Percentiles rank a stretch among this genome's conserved stretches.
These are phyloP conservation scores for Cyberlindnera sargentensis DNA, from an alignment of 805 yeast species.

Conservation along the genomic window DNA sequence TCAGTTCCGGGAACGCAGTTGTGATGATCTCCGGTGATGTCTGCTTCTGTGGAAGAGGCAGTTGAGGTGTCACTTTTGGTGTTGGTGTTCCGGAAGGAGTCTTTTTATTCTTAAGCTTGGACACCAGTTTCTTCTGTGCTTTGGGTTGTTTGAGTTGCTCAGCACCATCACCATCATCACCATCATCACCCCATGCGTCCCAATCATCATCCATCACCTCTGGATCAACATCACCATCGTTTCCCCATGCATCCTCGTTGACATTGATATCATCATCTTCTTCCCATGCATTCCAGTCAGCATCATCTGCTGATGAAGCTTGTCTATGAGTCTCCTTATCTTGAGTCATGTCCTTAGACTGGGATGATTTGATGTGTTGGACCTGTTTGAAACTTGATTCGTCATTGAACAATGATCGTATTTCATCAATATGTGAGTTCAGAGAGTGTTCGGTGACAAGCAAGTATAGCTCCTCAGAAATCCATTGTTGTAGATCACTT, in stretches of 20 bases:
- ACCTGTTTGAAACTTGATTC: neutral
- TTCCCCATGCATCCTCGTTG: neutral
- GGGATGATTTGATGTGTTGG: neutral
- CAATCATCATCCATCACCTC: neutral
- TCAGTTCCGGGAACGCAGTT: slow-evolving; percentile 3
- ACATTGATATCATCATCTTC: slow-evolving; percentile 12
- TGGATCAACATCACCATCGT: neutral
- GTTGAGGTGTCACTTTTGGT: slow-evolving; percentile 3
- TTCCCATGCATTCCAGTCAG: slow-evolving; percentile 22
- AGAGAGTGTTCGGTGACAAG: slow-evolving; percentile 17
- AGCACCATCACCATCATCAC: slow-evolving; percentile 2
- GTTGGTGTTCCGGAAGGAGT: slow-evolving; percentile 10
- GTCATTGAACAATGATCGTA: slow-evolving; percentile 9
- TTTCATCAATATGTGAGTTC: slow-evolving; percentile 14
- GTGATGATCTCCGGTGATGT: neutral
- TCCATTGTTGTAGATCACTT: slow-evolving; percentile 18
- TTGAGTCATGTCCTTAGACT: neutral
- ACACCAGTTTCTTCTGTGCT: slow-evolving; percentile 12
- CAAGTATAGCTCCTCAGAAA: slow-evolving; percentile 14
- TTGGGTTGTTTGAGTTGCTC: slow-evolving; percentile 1
- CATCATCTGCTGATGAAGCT: slow-evolving; percentile 2
- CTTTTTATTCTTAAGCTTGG: slow-evolving; percentile 11
- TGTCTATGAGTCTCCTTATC: neutral
- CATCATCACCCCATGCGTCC: slow-evolving; percentile 1
- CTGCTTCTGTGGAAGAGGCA: neutral